Evolutionary conservation across 495 filamentous ascomycete genomes (phyloP).

Genomic region (Podospora appendiculata): DNA sequence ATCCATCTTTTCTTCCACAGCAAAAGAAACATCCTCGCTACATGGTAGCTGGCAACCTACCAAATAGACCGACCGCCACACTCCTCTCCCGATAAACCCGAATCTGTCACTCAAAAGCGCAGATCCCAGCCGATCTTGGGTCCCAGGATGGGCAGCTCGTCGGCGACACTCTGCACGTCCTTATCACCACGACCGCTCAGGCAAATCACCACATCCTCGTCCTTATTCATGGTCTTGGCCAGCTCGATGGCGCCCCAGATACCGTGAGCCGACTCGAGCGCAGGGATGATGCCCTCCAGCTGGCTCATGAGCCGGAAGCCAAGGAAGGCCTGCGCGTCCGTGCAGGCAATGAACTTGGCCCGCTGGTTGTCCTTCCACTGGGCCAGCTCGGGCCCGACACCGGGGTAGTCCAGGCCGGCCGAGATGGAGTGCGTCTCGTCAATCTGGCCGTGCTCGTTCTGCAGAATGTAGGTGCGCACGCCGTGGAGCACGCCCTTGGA

Average conservation of each 20-base stretch:
- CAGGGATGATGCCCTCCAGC: conserved; percentile 93
- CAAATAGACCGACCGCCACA: too few species aligned
- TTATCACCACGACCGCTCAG: conserved; percentile 91
- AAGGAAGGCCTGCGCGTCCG: conserved; percentile 83
- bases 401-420: conserved; percentile 95
- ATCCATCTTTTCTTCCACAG: not conserved
- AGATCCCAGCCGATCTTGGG: conserved; percentile 96
- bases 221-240: conserved; percentile 85
- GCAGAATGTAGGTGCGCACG: conserved; percentile 90
- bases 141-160: conserved; percentile 81
- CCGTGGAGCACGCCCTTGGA: conserved; percentile 91
- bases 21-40: not conserved
- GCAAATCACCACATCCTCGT: conserved; percentile 89
- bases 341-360: conserved; percentile 84
- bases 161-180: conserved; percentile 96
- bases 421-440: conserved; percentile 91
- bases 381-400: conserved; percentile 86
- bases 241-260: conserved; percentile 82
- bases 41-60: not conserved
- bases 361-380: conserved; percentile 85
- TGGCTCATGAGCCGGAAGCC: conserved; percentile 80
- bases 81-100: not conserved
- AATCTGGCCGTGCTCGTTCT: conserved; percentile 89
- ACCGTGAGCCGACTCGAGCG: conserved; percentile 88
- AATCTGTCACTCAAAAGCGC: conserved; percentile 45